Percentiles rank a stretch among this genome's conserved stretches.
These are phyloP conservation scores for Suillus hirtellus DNA, from an alignment of 768 basidiomycete genomes.

Conservation along the genomic window DNA sequence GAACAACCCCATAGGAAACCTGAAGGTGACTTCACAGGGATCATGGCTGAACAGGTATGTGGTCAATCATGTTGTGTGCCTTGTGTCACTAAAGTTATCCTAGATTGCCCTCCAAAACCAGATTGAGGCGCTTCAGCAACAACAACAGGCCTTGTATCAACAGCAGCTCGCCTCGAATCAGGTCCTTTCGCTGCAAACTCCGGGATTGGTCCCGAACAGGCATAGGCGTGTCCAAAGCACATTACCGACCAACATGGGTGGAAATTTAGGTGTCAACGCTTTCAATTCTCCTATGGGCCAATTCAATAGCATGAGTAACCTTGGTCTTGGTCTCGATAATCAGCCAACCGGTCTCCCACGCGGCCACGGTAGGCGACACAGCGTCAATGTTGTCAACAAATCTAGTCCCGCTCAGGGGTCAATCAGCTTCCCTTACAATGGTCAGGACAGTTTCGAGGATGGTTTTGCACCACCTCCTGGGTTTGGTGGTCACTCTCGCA, in stretches of 20 bases:
- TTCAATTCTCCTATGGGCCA: slow-evolving; percentile 56
- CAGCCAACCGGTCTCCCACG: slow-evolving; percentile 69
- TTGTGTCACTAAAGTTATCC: slow-evolving; percentile 13
- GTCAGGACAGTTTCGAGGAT: slow-evolving; percentile 77
- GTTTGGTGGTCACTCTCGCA: slow-evolving; percentile 71
- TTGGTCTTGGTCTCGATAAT: slow-evolving; percentile 62
- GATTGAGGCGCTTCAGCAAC: slow-evolving; percentile 87
- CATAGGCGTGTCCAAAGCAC: slow-evolving; percentile 90
- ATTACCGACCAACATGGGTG: slow-evolving; percentile 57
- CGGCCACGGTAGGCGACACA: slow-evolving; percentile 87
- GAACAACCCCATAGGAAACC: slow-evolving; percentile 53
- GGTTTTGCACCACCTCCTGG: slow-evolving; percentile 64
- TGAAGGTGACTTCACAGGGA: slow-evolving; percentile 77
- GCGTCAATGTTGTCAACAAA: slow-evolving; percentile 90
- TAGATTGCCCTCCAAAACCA: slow-evolving; percentile 89
- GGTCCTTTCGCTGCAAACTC: slow-evolving; percentile 76
- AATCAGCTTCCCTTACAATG: slow-evolving; percentile 49
- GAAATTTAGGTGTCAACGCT: slow-evolving; percentile 42
- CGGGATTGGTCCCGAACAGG: slow-evolving; percentile 69
- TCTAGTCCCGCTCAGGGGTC: slow-evolving; percentile 46
- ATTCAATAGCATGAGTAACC: slow-evolving; percentile 53
- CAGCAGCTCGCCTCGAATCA: slow-evolving; percentile 88
- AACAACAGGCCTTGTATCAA: slow-evolving; percentile 88
- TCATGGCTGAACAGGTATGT: slow-evolving; percentile 93
- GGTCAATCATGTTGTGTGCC: slow-evolving; percentile 4